Base-by-base conservation (phyloP, 1,284 basidiomycete species). In the Ganoderma lucidum region DNA sequence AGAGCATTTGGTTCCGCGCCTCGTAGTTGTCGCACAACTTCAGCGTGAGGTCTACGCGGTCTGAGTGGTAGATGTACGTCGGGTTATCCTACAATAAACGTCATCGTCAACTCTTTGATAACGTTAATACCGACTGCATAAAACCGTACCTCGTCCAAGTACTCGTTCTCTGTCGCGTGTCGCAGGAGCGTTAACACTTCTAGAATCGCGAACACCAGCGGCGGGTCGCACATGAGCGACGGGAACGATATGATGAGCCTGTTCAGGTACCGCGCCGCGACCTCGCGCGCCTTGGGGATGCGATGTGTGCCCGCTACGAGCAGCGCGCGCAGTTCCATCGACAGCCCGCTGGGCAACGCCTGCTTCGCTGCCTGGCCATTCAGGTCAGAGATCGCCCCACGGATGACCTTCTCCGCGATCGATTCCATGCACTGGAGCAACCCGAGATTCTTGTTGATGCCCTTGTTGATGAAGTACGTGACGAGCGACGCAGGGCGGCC, bases 181-280 rank as follows among this genome's bases (percentile, higher is more conserved):
- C 96, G 90, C 73, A 99, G 84, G 15, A 99, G 85, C 0, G 97
- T 98, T 69, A 99, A 85, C 56, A 96, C 92, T 79, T 99, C 98
- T 56, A 99, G 85, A 69, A 99, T 93, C 37, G 94, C 90, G 74
- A 93, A 95, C 6, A 99, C 94, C 44, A 99, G 87, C 15, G 92
- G 87, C 14, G 92, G 88, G 78, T 97, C 93, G 80, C 97, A 99
- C 87, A 99, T 93, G 70, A 99, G 83, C 9, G 96, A 96, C 0
- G 98, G 97, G 81, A 98, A 98, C 1, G 94, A 95, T n/a, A 91
- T 92, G 73, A 99, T 90, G 59, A 99, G 84, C 51, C 91, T 89
- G 80, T 96, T 90, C 35, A 98, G 85, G 77, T 95, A 98, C 79
- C 88, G 90, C 65, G 92, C 87, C 0, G 97, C 95, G 30, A 95